Percentiles rank a stretch among this genome's conserved stretches.
phyloP scores from a whole-genome alignment of 495 filamentous ascomycete genomes.

The Tetracladium setigerum region DNA sequence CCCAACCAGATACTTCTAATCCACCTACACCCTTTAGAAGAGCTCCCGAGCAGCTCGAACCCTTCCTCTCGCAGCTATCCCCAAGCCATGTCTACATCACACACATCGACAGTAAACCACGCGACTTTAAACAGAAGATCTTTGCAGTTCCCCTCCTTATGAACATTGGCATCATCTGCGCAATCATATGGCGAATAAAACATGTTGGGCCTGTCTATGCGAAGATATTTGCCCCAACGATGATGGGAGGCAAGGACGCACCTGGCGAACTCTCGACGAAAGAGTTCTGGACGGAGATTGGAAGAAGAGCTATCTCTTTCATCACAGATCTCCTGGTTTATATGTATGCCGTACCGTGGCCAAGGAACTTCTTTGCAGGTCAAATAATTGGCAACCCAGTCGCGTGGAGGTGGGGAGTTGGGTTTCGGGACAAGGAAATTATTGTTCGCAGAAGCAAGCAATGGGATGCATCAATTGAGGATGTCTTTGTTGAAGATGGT shows the following conservation, averaged over 20 bases:
- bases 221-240: slow-evolving; percentile 45
- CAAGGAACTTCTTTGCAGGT: slow-evolving; percentile 58
- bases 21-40: slow-evolving; percentile 56
- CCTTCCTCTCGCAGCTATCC: slow-evolving; percentile 55
- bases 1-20: neutral
- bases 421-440: slow-evolving; percentile 64
- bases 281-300: slow-evolving; percentile 40
- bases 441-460: slow-evolving; percentile 62
- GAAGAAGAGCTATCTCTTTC: slow-evolving; percentile 50
- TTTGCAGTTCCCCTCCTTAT: slow-evolving; percentile 65
- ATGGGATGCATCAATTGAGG: slow-evolving; percentile 37
- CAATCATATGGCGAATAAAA: slow-evolving; percentile 56
- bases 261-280: slow-evolving; percentile 48
- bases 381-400: slow-evolving; percentile 43
- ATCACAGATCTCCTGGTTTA: slow-evolving; percentile 63
- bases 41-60: slow-evolving; percentile 42
- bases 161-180: slow-evolving; percentile 51
- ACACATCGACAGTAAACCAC: slow-evolving; percentile 62
- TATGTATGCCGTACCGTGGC: slow-evolving; percentile 67
- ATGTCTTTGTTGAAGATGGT: slow-evolving; percentile 23
- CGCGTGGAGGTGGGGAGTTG: slow-evolving; percentile 60
- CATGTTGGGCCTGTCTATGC: slow-evolving; percentile 59
- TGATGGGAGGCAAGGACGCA: slow-evolving; percentile 45
- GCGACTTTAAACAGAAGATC: slow-evolving; percentile 62
- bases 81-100: slow-evolving; percentile 65